Evolutionary conservation across 176 grass and related monocot genomes (phyloP), one percentile per base, ranked within the genome.

Genomic region (Oryza glaberrima): DNA sequence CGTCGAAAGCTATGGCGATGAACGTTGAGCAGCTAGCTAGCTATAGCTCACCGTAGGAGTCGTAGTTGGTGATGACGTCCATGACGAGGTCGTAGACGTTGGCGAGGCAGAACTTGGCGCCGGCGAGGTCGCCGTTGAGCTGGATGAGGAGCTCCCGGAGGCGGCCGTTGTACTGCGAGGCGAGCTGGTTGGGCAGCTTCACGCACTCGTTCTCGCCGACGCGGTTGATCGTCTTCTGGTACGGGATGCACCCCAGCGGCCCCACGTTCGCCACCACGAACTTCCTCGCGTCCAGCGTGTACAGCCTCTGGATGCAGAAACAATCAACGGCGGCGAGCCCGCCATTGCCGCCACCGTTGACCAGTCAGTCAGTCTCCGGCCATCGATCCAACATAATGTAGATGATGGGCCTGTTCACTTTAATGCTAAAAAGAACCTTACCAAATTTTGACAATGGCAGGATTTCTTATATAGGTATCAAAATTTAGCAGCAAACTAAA

Each of bases 181-280:
- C 96, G 2, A 99, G 76, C 76, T 90, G 90, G 76, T 96, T 99
- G 6, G 96, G 96, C 66, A 99, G 88, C 78, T 85, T 88, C 3
- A 94, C 96, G 70, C 96, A 99, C 86, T 99, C 86, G 60, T 67
- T 38, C 65, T 87, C 82, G 0, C 2, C 82, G 0, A 96, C 80
- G 2, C 79, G 36, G 75, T 99, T 99, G 14, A 99, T 77, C 11
- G 96, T 92, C 87, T 94, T 94, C 84, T 99, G 93, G 80, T 99
- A 99, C 16, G 96, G 96, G 81, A 99, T 99, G 96, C 96, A 99
- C 0, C 96, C 96, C 40, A 99, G 83, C 14, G 96, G 96, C 0
- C 96, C 96, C 5, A 99, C 96, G 67, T 99, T 99, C 6, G 88
- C 87, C 61, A 99, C 78, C 36, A 99, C 91, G 77, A 99, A 90